phyloP scores from a whole-genome alignment of 768 basidiomycete genomes.

The Trametes coccinea region DNA sequence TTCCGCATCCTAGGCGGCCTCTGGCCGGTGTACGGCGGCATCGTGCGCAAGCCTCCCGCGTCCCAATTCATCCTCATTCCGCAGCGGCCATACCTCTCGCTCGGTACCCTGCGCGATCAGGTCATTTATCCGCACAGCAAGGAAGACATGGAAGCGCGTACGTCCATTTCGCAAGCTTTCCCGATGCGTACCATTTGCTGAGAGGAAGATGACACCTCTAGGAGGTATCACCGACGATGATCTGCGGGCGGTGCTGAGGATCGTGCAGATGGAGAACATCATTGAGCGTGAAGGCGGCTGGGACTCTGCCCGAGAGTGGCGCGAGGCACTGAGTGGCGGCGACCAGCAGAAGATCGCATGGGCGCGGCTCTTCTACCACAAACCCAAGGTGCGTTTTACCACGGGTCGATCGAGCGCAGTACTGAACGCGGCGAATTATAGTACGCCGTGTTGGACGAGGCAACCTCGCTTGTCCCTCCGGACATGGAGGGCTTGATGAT shows the following conservation, averaged over 20 bases:
- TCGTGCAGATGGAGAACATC: conserved; percentile 82
- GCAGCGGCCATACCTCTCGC: conserved; percentile 91
- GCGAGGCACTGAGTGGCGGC: conserved; percentile 89
- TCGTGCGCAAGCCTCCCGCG: conserved; percentile 86
- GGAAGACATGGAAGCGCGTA: conserved; percentile 75
- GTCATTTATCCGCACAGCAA: conserved; percentile 92
- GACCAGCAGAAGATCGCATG: conserved; percentile 98
- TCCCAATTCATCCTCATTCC: conserved; percentile 93
- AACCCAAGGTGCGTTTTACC: conserved; percentile 66
- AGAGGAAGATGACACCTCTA: conserved; percentile 25
- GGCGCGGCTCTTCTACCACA: conserved; percentile 95
- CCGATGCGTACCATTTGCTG: background rate
- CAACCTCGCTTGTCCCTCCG: conserved; percentile 89
- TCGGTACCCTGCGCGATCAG: conserved; percentile 93
- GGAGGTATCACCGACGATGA: conserved; percentile 76
- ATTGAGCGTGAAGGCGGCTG: conserved; percentile 97
- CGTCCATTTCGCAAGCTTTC: conserved; percentile 31
- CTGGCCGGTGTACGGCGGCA: conserved; percentile 88
- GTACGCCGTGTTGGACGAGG: conserved; percentile 97
- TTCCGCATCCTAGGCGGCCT: conserved; percentile 96
- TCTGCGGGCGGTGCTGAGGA: conserved; percentile 65
- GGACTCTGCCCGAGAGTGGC: conserved; percentile 89
- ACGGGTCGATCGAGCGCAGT: background rate
- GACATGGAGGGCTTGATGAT: conserved; percentile 96
- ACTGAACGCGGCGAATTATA: conserved; percentile 32